Evolutionary conservation across 495 filamentous ascomycete genomes (phyloP), one percentile per base, ranked within the genome.

Genomic region (Penicillium psychrofluorescens): DNA sequence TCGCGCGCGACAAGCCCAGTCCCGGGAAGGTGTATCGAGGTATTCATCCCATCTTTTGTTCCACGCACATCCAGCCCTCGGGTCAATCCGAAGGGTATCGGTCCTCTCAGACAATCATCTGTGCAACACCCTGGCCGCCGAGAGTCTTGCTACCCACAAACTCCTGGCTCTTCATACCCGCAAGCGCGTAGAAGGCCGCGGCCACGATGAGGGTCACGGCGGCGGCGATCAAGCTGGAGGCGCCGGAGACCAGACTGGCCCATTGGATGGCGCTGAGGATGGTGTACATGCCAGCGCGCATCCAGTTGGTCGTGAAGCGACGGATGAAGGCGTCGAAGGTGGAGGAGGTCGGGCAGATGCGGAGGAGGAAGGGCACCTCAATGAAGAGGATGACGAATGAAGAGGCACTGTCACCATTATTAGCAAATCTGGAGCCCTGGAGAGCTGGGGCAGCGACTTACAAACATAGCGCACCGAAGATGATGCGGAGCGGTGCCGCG

Each of bases 121-220:
- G 91, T 48, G 90, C 91, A 50, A 97, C 81, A 13, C 94, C 92
- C 49, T 86, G 85, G 34, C 92, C 92, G 48, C 92, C 92, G 45
- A 99, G 70, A 14, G 94, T 97, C 81, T 97, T 97, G 74, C 90
- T 96, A 29, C 89, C 85, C 42, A 94, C 79, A 64, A 99, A 99
- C 22, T 84, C 88, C 70, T 99, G 92, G 41, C 85, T 88, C 76
- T 86, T 95, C 53, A 95, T 36, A 29, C 77, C 92, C 11, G 92
- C 92, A 38, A 91, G 68, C 8, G 74, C 72, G 61, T 99, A 99
- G 74, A 90, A 97, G 3, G 77, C 10, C 8, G 78, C 83, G 2
- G 92, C 86, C 40, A 95, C 55, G 3, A 84, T 67, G 34, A 99
- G 76, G 37, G 96, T 54, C 6, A 96, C 75, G 6, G 90, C 92